These are phyloP conservation scores for Pseudogymnoascus sp. DNA, from an alignment of 2,329 filamentous ascomycete genomes.

Conservation along the genomic window DNA sequence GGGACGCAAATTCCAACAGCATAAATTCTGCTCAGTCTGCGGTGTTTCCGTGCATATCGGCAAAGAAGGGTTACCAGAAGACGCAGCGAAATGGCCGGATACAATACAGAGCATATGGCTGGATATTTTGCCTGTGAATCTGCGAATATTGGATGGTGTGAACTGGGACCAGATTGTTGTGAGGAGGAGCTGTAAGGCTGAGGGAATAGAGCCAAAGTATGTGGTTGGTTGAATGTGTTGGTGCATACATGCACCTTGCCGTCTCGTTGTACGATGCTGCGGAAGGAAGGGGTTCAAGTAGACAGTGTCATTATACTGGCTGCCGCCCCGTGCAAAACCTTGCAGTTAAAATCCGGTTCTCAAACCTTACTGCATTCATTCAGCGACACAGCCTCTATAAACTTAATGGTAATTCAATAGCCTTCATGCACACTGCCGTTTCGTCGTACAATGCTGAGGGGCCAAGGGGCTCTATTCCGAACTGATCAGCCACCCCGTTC, in stretches of 20 bases:
- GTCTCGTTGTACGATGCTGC: neutral
- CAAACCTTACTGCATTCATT: neutral
- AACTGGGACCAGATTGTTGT: neutral
- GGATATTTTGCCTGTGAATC: neutral
- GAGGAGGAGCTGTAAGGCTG: neutral
- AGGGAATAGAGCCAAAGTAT: neutral
- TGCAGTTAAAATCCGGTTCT: neutral
- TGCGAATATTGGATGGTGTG: neutral
- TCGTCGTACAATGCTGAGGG: neutral
- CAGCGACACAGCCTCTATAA: neutral
- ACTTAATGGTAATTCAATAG: neutral
- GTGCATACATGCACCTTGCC: neutral
- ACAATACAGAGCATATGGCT: neutral
- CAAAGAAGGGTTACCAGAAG: neutral
- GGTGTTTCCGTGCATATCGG: neutral
- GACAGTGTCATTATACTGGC: neutral
- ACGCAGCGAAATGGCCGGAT: neutral
- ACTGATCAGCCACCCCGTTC: neutral
- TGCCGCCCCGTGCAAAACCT: neutral
- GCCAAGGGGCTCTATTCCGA: neutral
- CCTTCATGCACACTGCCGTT: neutral
- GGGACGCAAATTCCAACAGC: neutral
- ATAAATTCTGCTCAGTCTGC: neutral
- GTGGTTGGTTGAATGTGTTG: neutral
- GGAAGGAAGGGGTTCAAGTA: neutral